Evolutionary conservation across 495 filamentous ascomycete species (phyloP).

Genomic region (Lindgomyces ingoldianus): DNA sequence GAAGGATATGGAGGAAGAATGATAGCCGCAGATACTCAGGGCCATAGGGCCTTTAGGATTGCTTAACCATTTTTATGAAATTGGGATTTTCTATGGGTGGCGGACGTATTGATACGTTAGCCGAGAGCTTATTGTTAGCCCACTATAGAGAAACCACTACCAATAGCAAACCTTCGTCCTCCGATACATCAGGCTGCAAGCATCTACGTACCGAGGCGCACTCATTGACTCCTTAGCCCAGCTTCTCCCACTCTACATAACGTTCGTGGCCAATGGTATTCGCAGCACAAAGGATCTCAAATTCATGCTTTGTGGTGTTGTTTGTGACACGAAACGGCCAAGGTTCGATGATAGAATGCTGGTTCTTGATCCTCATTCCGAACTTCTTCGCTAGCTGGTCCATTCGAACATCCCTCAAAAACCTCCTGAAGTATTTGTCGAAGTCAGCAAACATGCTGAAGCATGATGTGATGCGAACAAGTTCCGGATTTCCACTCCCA

Average conservation of each 20-base stretch:
- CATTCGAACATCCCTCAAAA: neutral
- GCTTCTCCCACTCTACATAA: conserved; percentile 33
- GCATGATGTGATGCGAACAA: neutral
- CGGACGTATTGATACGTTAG: too few relatives aligned
- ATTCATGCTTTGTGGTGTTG: conserved; percentile 15
- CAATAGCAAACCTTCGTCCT: too few relatives aligned
- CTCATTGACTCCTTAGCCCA: too few relatives aligned
- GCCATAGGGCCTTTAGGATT: too few relatives aligned
- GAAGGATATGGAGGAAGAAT: too few relatives aligned
- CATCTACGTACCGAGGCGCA: too few relatives aligned
- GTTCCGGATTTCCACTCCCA: neutral
- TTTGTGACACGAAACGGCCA: conserved; percentile 31
- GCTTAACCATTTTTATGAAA: too few relatives aligned
- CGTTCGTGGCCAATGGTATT: conserved; percentile 17
- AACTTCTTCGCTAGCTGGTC: neutral
- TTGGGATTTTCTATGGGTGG: too few relatives aligned
- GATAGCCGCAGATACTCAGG: too few relatives aligned
- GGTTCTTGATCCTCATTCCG: conserved; percentile 20
- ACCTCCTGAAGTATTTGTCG: conserved; percentile 1
- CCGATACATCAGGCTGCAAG: too few relatives aligned
- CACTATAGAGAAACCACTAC: too few relatives aligned
- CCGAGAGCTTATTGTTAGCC: too few relatives aligned
- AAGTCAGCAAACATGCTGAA: conserved; percentile 5
- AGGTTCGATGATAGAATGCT: conserved; percentile 23
- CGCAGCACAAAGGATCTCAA: conserved; percentile 3